These are phyloP conservation scores for Annona squamosa DNA, from an alignment of 164 flowering plant species.

Conservation along the genomic window DNA sequence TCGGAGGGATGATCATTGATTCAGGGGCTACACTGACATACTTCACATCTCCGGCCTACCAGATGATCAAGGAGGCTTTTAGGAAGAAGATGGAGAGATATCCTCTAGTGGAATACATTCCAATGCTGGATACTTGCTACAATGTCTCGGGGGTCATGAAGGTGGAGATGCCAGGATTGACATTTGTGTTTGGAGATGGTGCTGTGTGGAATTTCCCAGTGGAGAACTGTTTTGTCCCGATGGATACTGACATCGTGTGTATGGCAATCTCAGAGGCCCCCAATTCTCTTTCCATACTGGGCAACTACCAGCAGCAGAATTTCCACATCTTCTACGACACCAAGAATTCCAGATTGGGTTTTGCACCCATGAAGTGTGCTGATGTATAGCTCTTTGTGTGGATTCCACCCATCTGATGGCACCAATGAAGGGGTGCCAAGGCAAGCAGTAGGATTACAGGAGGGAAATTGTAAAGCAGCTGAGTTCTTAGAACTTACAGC, in stretches of 20 bases:
- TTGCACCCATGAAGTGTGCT: constrained; percentile 76
- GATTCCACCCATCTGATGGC: neutral
- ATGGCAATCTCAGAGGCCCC: constrained; percentile 74
- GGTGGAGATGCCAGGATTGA: constrained; percentile 64
- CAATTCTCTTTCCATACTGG: constrained; percentile 64
- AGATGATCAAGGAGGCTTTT: constrained; percentile 61
- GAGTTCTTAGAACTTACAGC: neutral
- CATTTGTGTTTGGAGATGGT: constrained; percentile 64
- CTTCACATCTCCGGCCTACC: constrained; percentile 71
- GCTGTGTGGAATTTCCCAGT: constrained; percentile 85
- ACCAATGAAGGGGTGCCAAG: neutral
- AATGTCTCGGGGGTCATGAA: constrained; percentile 75
- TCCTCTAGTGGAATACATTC: constrained; percentile 45
- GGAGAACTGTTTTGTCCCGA: constrained; percentile 71
- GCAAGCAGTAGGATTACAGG: neutral
- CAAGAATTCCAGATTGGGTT: constrained; percentile 80
- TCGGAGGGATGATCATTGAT: constrained; percentile 74
- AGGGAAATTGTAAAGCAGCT: neutral
- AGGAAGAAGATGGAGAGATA: constrained; percentile 46
- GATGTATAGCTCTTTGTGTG: constrained; percentile 28
- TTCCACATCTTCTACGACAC: constrained; percentile 84
- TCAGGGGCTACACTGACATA: constrained; percentile 91
- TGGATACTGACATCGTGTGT: constrained; percentile 65
- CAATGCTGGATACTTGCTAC: constrained; percentile 66
- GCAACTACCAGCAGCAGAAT: constrained; percentile 98